Percentiles rank a stretch among this genome's conserved stretches.
phyloP scores from a whole-genome alignment of 345 rosid species.

The Melaleuca alternifolia region DNA sequence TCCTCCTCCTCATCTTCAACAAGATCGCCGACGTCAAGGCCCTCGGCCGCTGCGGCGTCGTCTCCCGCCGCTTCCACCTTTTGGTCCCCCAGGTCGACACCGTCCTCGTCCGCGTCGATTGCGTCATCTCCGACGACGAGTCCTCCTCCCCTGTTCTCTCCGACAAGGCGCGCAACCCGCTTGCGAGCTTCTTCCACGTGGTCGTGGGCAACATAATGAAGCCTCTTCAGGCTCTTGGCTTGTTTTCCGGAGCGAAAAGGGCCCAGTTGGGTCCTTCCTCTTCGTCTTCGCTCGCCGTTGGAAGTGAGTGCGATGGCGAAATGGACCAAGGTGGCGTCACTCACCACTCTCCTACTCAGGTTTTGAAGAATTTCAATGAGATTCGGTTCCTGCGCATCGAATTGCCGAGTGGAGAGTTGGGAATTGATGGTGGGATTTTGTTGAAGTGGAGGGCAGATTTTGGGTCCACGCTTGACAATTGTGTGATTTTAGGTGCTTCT shows the following conservation, averaged over 20 bases:
- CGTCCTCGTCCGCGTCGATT: slow-evolving; percentile 87
- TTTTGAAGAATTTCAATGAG: slow-evolving; percentile 78
- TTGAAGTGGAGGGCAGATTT: slow-evolving; percentile 93
- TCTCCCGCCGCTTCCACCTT: slow-evolving; percentile 61
- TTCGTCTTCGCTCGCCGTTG: slow-evolving; percentile 17
- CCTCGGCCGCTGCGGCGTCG: slow-evolving; percentile 85
- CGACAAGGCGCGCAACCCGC: slow-evolving; percentile 47
- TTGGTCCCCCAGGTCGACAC: slow-evolving; percentile 73
- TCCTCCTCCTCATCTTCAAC: slow-evolving; percentile 71
- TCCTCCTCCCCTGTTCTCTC: slow-evolving; percentile 19
- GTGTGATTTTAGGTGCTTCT: slow-evolving; percentile 83
- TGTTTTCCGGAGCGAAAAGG: slow-evolving; percentile 51
- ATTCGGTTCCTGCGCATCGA: slow-evolving; percentile 76
- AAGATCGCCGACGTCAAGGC: slow-evolving; percentile 84
- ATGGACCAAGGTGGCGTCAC: slow-evolving; percentile 74
- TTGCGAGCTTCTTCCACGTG: slow-evolving; percentile 41
- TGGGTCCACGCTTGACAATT: slow-evolving; percentile 82
- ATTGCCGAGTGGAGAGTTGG: slow-evolving; percentile 77
- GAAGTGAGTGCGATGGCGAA: slow-evolving; percentile 42
- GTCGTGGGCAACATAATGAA: slow-evolving; percentile 63
- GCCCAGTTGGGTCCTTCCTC: slow-evolving; percentile 4
- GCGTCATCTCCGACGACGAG: slow-evolving; percentile 91
- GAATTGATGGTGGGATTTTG: slow-evolving; percentile 62
- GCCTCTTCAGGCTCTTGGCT: slow-evolving; percentile 69
- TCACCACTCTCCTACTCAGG: slow-evolving; percentile 95